Base-by-base conservation (phyloP, 23 red algal genomes). In the Agarophyton chilense region DNA sequence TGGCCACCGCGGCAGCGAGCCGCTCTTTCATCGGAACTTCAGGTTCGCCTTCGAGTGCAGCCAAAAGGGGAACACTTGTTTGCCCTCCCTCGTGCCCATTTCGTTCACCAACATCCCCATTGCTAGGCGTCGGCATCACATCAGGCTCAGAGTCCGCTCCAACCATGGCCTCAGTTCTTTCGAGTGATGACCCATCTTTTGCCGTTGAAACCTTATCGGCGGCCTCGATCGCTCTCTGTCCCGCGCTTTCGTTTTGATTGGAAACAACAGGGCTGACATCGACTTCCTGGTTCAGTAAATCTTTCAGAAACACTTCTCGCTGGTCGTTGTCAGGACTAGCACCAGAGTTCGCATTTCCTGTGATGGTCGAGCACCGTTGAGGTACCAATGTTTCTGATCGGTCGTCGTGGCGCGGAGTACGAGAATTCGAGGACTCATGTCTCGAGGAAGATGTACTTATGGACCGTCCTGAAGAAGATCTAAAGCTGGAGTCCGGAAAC, bases 1-100 rank as follows among this genome's bases (percentile, higher is more conserved):
- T 61, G 29, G 78, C 79, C 17, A 92, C 61, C 13, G 89, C 89
- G 14, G 85, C 85, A 22, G 85, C 72, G 22, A 89, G 73, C 36
- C 85, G 44, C 60, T 89, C 61, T 44, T 89, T 89, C 4, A 89
- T 43, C 32, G 85, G 85, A 26, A 78, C 22, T 44, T 77, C 67
- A 7, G 29, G 19, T 25, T 56, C 71, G 24, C 52, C 60, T 34
- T 86, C 82, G 26, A 19, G 64, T 10, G 41, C 12, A 8, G 34
- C 33, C 1, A 47, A 51, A 1, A 18, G 0, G 4, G 45, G 38
- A 4, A 39, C 4, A 36, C 9, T 18, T 8, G 68, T 49, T 49
- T 45, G 38, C n/a, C 40, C 38, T 2, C 29, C 24, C 40, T 74
- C 5, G 43, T 18, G 24, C 17, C 47, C 68, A 49, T 6, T 29